Evolutionary conservation across 768 basidiomycete species (phyloP).

Genomic region (Scleroderma citrinum): DNA sequence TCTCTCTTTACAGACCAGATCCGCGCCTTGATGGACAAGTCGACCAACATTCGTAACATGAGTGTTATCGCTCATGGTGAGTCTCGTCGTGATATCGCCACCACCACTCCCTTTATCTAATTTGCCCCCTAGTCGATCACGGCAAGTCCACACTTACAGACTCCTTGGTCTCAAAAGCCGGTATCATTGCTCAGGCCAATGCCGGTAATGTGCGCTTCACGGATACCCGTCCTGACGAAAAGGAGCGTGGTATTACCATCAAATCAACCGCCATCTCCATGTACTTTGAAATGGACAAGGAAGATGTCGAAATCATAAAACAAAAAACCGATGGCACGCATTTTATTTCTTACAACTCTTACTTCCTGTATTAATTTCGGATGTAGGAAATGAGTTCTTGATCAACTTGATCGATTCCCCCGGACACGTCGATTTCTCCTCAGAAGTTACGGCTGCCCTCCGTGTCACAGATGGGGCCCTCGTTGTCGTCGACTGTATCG

Average conservation of each 20-base stretch:
- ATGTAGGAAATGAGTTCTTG: conserved; percentile 86
- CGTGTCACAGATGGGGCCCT: conserved; percentile 99
- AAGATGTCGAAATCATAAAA: conserved; percentile 77
- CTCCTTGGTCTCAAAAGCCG: conserved; percentile 97
- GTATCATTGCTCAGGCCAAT: conserved; percentile 93
- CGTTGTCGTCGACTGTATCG: conserved; percentile 98
- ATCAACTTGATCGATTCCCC: conserved; percentile 99
- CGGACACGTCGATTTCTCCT: conserved; percentile 99
- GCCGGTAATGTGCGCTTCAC: conserved; percentile 97
- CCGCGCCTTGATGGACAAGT: conserved; percentile 80
- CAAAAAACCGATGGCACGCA: conserved; percentile 87
- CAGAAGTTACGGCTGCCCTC: conserved; percentile 98
- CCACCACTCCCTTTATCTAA: conserved; percentile 15
- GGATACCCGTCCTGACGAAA: conserved; percentile 96
- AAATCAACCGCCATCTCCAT: conserved; percentile 99
- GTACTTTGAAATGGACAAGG: conserved; percentile 96
- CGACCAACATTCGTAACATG: conserved; percentile 94
- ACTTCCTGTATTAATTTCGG: conserved; percentile 5
- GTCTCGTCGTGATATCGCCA: conserved; percentile 22
- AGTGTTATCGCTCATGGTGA: conserved; percentile 88
- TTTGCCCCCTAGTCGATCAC: conserved; percentile 75
- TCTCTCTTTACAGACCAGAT: conserved; percentile 60
- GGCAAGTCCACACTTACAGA: conserved; percentile 99
- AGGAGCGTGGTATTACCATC: conserved; percentile 99
- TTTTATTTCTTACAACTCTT: conserved; percentile 5